Conservation (phyloP, 2,329 filamentous ascomycete genomes). For the Calycina marina region DNA sequence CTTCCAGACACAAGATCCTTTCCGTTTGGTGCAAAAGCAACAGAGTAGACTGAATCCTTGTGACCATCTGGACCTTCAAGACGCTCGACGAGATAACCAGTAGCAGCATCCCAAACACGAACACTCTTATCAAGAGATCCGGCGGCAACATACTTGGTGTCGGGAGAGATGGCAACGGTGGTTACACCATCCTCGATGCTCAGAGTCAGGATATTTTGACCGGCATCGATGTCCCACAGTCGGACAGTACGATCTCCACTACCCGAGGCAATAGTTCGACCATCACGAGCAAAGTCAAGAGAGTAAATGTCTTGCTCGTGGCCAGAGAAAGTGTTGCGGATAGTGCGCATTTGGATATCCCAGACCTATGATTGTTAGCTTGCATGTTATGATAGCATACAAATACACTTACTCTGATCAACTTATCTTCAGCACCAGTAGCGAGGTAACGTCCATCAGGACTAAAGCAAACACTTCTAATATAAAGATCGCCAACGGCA, state of each 20-base stretch:
- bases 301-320: conserved; percentile 99
- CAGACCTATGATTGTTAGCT: conserved; percentile 52
- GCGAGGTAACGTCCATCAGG: conserved; percentile 88
- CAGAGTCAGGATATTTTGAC: conserved; percentile 68
- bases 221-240: conserved; percentile 87
- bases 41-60: conserved; percentile 92
- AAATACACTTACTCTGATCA: conserved; percentile 63
- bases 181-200: conserved; percentile 95
- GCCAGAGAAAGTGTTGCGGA: conserved; percentile 86
- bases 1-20: conserved; percentile 88
- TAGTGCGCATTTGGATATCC: conserved; percentile 74
- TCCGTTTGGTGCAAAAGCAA: conserved; percentile 88
- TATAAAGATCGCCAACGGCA: conserved; percentile 85
- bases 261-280: conserved; percentile 86
- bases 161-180: conserved; percentile 91
- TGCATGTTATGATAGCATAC: conserved; percentile 1
- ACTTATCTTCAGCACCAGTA: conserved; percentile 93
- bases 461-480: conserved; percentile 96
- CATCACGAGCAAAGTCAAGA: conserved; percentile 85
- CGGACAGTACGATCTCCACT: conserved; percentile 90
- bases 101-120: conserved; percentile 85
- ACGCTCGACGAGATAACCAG: conserved; percentile 75
- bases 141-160: conserved; percentile 85
- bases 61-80: conserved; percentile 88
- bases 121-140: conserved; percentile 97